A percentile compares a stretch with the other conserved stretches of the same genome.
Conservation (phyloP, 2,329 filamentous ascomycete genomes). For the Aaosphaeria arxii region DNA sequence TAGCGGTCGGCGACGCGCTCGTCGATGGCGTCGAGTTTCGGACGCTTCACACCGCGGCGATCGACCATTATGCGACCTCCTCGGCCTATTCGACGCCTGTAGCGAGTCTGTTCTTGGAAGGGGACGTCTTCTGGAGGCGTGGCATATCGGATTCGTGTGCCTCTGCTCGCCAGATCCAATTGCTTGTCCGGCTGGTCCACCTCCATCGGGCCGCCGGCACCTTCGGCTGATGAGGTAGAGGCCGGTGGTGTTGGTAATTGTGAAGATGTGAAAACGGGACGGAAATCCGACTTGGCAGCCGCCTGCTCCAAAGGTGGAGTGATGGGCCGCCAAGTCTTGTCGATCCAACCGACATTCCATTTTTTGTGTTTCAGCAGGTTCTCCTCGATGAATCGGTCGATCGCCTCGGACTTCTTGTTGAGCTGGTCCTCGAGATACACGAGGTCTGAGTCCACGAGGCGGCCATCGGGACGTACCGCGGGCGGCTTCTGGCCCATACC, state of each 20-base stretch:
- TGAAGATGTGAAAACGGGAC: constrained; percentile 36
- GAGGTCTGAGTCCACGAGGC: constrained; percentile 73
- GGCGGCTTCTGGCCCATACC: constrained; percentile 42
- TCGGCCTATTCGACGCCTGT: constrained; percentile 79
- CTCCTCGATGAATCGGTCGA: constrained; percentile 77
- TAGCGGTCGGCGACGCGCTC: constrained; percentile 49
- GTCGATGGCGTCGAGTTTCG: constrained; percentile 27
- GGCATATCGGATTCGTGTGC: constrained; percentile 34
- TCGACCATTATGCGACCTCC: constrained; percentile 86
- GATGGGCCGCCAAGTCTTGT: constrained; percentile 81
- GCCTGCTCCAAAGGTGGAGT: constrained; percentile 66
- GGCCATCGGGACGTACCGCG: constrained; percentile 62
- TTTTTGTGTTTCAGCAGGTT: constrained; percentile 84
- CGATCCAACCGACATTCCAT: constrained; percentile 88
- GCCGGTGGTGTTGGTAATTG: constrained; percentile 48
- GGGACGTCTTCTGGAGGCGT: constrained; percentile 38
- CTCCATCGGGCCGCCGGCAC: constrained; percentile 35
- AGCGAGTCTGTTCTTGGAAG: constrained; percentile 57
- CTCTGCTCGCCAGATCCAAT: constrained; percentile 18
- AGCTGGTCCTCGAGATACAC: constrained; percentile 72
- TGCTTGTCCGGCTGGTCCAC: constrained; percentile 34
- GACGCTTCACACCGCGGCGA: constrained; percentile 65
- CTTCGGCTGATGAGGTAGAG: constrained; percentile 42
- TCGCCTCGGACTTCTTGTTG: constrained; percentile 76
- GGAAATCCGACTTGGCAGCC: constrained; percentile 35